A percentile compares a stretch with the other conserved stretches of the same genome.
Conservation (phyloP, 331 rosid species). For the Telfairia occidentalis region DNA sequence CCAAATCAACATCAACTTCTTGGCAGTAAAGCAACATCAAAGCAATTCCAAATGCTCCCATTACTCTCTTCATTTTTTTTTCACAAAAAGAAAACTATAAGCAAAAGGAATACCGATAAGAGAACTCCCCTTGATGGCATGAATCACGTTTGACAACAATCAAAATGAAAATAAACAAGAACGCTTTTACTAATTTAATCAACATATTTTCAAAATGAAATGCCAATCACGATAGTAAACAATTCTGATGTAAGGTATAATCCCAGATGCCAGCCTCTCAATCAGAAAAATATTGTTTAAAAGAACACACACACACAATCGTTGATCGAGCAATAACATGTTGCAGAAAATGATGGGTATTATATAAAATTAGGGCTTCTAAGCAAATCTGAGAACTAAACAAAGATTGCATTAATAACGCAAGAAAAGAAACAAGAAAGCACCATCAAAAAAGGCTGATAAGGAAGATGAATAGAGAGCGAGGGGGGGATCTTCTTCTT, state of each 20-base stretch:
- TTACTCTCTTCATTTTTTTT: too few species aligned
- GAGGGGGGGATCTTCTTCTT: background rate
- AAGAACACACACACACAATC: background rate
- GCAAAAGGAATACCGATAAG: background rate
- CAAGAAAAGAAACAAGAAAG: background rate
- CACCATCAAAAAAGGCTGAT: background rate
- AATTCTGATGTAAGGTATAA: background rate
- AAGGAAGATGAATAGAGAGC: background rate
- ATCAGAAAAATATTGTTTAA: background rate
- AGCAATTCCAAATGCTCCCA: background rate
- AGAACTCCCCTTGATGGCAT: background rate
- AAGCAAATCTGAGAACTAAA: background rate
- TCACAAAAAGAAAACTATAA: background rate
- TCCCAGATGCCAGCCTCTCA: background rate
- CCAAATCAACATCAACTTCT: background rate
- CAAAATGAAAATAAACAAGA: background rate
- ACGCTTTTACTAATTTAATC: background rate
- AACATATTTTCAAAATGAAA: background rate
- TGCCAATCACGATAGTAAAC: slow-evolving; percentile 3
- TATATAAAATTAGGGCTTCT: background rate
- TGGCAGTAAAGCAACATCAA: background rate
- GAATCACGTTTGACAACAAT: background rate
- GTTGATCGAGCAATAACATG: background rate
- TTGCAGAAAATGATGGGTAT: background rate
- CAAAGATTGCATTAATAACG: background rate